Evolutionary conservation across 345 rosid genomes (phyloP).

Genomic region (Syzygium aqueum): DNA sequence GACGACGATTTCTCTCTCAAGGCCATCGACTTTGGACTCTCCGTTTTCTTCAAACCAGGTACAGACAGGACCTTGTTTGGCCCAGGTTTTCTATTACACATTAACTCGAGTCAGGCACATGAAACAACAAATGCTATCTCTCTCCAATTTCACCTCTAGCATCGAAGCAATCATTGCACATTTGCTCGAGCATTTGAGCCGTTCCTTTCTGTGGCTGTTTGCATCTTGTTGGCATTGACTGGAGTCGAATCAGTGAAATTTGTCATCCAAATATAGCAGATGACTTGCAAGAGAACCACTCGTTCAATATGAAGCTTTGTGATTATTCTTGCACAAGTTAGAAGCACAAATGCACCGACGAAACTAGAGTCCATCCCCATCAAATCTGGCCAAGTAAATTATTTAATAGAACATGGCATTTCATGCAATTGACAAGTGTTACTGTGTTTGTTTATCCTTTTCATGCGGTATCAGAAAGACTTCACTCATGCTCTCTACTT

Average conservation of each 20-base stretch:
- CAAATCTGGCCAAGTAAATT: neutral
- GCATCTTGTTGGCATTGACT: neutral
- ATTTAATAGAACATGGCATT: neutral
- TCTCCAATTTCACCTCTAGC: neutral
- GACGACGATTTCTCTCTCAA: constrained; percentile 97
- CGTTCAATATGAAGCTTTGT: neutral
- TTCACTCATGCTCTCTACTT: constrained; percentile 5
- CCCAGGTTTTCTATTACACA: neutral
- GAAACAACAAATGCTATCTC: neutral
- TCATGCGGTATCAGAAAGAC: neutral
- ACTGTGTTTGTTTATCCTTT: neutral
- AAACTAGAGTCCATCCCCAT: neutral
- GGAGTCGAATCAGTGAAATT: neutral
- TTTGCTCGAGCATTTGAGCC: neutral
- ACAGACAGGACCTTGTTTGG: neutral
- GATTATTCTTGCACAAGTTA: neutral
- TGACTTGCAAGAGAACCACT: neutral
- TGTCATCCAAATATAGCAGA: neutral
- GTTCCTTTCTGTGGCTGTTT: neutral
- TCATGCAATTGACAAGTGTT: neutral
- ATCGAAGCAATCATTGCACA: neutral
- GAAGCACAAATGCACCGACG: neutral
- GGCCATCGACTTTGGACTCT: constrained; percentile 97
- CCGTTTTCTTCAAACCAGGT: constrained; percentile 97
- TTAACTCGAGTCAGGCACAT: neutral